Base-by-base conservation (phyloP, 1,284 basidiomycete genomes). In the Heterobasidion irregulare region DNA sequence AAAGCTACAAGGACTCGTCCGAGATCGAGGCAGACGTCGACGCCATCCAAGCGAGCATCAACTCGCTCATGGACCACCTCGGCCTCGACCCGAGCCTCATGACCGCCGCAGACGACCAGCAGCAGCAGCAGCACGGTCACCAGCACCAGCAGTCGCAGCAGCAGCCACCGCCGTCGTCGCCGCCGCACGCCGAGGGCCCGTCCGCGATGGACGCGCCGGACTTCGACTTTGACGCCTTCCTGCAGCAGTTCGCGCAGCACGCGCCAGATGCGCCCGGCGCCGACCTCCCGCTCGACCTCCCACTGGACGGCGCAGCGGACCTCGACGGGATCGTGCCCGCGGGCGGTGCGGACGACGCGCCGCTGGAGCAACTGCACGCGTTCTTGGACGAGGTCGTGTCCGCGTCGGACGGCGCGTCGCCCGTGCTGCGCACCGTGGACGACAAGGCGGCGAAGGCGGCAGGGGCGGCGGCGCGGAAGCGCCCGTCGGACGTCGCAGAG, bases 1-100 rank as follows among this genome's bases (percentile, higher is more conserved):
- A 79, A 59, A 72, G 78, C 2, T 89, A 87, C 72, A 77, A 76
- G 48, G 77, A 78, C 51, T 75, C 89, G 0, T 65, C 78, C 32
- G 85, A 84, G 56, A 86, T 93, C 50, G 81, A 84, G 53, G 75
- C 76, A 48, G 87, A 92, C 56, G 86, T 93, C 33, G 83, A 87
- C 58, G 77, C 80, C 47, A 71, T 94, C 53, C 83, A 89, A 62
- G 75, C 74, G 41, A 84, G 80, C 59, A 86, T 94, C 59, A 82
- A 91, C 57, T 79, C 80, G 10, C 75, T 94, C 43, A 86, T 93
- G 48, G 76, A 84, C 62, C 79, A 78, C 53, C 77, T 89, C 56
- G 88, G 88, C 1, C 71, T 91, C 43, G 84, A 86, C 59, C 75
- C 81, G 2, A 56, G 57, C 3, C 54, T 72, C 15, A 62, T 80